Percentiles rank a stretch among this genome's conserved stretches.
These are phyloP conservation scores for Boletus vermiculosoides DNA, from an alignment of 768 basidiomycete genomes.

Conservation along the genomic window DNA sequence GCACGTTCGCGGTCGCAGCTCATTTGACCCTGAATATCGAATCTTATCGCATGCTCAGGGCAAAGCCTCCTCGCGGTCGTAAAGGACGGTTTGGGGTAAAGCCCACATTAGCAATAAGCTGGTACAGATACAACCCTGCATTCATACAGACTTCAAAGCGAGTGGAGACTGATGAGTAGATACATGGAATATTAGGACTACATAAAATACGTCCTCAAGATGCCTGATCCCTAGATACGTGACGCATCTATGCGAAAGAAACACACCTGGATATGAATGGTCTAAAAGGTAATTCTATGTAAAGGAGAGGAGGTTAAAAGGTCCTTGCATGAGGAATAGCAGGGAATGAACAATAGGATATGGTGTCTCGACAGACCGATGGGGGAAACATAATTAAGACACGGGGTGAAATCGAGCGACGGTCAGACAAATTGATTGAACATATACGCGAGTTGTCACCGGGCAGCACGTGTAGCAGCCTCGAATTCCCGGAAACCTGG, in stretches of 20 bases:
- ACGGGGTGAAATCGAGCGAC: not conserved
- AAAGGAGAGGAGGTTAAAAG: constrained; percentile 2
- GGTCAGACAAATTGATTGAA: not conserved
- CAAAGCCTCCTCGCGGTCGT: not conserved
- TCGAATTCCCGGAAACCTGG: constrained; percentile 66
- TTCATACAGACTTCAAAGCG: constrained; percentile 20
- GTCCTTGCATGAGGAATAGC: constrained; percentile 9
- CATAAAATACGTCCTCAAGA: constrained; percentile 38
- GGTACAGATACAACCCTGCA: constrained; percentile 17
- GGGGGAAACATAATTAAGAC: constrained; percentile 6
- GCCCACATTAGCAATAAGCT: not conserved
- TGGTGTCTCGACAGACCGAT: constrained; percentile 7
- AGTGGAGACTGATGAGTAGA: constrained; percentile 19
- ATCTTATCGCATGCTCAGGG: not conserved
- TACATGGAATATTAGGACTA: constrained; percentile 33
- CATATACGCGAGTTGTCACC: constrained; percentile 16
- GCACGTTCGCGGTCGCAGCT: not conserved
- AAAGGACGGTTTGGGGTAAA: not conserved
- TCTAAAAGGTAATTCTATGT: constrained; percentile 28
- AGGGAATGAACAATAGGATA: constrained; percentile 22
- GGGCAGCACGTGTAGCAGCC: constrained; percentile 39
- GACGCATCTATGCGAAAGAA: constrained; percentile 29
- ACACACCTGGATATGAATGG: constrained; percentile 11
- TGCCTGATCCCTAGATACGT: constrained; percentile 34
- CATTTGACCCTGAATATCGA: not conserved